Evolutionary conservation across 129 eudicot genomes (phyloP), one percentile per base, ranked within the genome.

Genomic region (Pseudognaphalium luteoalbum): DNA sequence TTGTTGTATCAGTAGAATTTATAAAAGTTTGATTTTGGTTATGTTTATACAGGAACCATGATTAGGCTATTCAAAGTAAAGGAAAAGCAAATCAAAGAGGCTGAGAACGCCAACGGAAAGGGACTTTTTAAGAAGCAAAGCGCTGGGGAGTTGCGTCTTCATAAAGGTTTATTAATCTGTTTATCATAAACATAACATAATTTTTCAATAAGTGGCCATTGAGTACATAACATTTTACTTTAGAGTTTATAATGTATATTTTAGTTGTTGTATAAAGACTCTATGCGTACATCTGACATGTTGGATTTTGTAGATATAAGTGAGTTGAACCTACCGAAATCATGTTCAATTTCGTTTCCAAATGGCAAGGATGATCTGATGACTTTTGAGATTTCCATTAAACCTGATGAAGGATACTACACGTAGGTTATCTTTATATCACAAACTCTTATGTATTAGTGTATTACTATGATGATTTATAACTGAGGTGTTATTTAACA

Each of bases 341-440:
- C 85, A 19, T 88, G 92, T 70, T 58, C 73, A 47, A 85, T 85
- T 50, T 52, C 87, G 3, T 88, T 88, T 81, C 89, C 87, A 60
- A 85, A 85, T 68, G 92, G 84, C 59, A 88, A 85, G 80, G 89
- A 88, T 72, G 86, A 88, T 37, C 74, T 87, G 80, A 87, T 82
- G 92, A 80, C 66, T 72, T 88, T 88, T 78, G 87, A 83, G 64
- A 83, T 87, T 68, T 73, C 87, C 39, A 81, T 88, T 71, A 79
- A 77, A 75, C 92, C 92, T 59, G 89, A 85, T 85, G 92, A 85
- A 66, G 92, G 92, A 76, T 85, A 74, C 75, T 88, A 88, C 82
- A 14, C 62, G 89, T 88, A 81, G 47, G 88, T 79, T 37, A 67
- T 80, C 71, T 20, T 41, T 68, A 35, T 6, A 28, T 7, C 39